These are phyloP conservation scores for Coriolopsis trogii DNA, from an alignment of 1,284 basidiomycete species.

Conservation along the genomic window DNA sequence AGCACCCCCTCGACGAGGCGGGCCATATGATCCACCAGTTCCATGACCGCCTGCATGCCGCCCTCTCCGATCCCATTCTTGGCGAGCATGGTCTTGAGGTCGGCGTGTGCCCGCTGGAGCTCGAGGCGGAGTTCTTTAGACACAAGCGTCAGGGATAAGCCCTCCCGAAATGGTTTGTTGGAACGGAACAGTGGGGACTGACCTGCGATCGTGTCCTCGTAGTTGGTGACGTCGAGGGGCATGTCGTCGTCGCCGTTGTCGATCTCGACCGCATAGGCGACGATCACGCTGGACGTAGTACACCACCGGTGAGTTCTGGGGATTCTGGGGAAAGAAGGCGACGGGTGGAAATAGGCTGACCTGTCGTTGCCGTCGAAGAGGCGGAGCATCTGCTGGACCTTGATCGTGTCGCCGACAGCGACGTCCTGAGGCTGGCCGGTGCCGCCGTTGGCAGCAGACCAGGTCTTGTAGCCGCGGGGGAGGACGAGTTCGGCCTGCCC, in stretches of 20 bases:
- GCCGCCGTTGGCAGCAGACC: neutral
- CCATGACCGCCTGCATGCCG: no score
- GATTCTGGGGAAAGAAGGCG: neutral
- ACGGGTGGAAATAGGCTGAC: neutral
- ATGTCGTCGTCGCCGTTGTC: neutral
- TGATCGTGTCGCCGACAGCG: neutral
- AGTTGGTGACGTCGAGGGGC: neutral
- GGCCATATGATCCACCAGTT: no score
- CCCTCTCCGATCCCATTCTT: no score
- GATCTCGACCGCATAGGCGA: constrained; percentile 2
- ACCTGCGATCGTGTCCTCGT: neutral
- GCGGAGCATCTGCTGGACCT: constrained; percentile 8
- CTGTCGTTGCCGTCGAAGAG: neutral
- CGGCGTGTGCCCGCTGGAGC: no score
- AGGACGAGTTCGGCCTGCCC: neutral
- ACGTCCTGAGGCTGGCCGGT: neutral
- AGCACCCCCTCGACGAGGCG: no score
- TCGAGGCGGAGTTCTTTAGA: neutral
- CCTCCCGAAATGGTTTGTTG: neutral
- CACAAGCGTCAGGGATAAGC: neutral
- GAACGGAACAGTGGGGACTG: neutral
- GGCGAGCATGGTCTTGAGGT: no score
- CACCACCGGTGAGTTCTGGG: neutral
- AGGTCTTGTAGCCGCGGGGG: neutral
- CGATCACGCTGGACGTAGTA: neutral